Conservation (phyloP, 164 flowering plant genomes). For the Stephania cephalantha region DNA sequence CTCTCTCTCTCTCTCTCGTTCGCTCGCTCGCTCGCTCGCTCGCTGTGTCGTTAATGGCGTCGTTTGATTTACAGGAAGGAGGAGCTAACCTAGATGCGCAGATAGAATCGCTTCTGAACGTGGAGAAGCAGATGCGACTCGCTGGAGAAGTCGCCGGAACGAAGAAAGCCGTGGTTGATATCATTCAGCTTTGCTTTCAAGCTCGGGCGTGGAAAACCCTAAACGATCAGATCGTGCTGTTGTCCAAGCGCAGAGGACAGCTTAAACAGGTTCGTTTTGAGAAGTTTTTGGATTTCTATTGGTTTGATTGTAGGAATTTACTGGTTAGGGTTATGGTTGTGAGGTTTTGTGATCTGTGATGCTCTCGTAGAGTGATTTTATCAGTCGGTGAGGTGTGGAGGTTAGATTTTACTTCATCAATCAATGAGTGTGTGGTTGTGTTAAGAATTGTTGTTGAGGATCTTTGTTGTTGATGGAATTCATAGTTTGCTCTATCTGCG, state of each 20-base stretch:
- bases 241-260: slow-evolving; percentile 92
- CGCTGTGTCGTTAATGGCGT: background rate
- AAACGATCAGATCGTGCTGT: slow-evolving; percentile 75
- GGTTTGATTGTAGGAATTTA: no score
- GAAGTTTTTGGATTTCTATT: background rate
- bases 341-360: no score
- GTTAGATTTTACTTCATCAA: no score
- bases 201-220: slow-evolving; percentile 82
- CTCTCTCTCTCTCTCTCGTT: no score
- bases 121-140: slow-evolving; percentile 80
- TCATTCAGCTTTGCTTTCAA: slow-evolving; percentile 69
- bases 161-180: slow-evolving; percentile 66
- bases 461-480: no score
- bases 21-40: background rate
- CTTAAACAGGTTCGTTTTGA: slow-evolving; percentile 64
- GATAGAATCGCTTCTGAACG: slow-evolving; percentile 68
- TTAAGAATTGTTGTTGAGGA: no score
- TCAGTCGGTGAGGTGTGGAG: no score
- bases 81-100: slow-evolving; percentile 50
- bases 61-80: slow-evolving; percentile 38
- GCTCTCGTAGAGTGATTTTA: no score
- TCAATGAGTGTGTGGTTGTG: no score
- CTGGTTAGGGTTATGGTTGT: no score
- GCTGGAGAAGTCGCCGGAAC: slow-evolving; percentile 73
- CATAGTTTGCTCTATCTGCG: no score